A percentile compares a stretch with the other conserved stretches of the same genome.
Conservation (phyloP, 495 filamentous ascomycete species). For the Immersiella caudata region DNA sequence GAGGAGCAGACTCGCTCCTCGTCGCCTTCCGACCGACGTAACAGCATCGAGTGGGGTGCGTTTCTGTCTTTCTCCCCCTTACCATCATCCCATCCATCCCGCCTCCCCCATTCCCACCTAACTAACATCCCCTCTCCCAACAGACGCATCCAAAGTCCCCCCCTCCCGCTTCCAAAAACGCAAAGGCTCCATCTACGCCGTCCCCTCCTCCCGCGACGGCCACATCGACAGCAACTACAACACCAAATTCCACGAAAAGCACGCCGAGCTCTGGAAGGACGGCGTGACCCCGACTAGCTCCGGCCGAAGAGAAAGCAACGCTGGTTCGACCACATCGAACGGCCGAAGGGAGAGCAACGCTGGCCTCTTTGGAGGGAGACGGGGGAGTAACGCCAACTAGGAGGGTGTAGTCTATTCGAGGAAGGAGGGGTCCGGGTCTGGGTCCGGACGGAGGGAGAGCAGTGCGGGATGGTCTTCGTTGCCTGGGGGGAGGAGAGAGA, state of each 20-base stretch:
- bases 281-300: not conserved
- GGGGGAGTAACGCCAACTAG: not conserved
- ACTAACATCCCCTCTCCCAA: slow-evolving; percentile 20
- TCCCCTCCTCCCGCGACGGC: slow-evolving; percentile 58
- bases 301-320: not conserved
- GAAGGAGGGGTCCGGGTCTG: too few species aligned
- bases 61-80: not conserved
- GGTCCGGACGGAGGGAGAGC: too few species aligned
- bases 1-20: slow-evolving; percentile 3
- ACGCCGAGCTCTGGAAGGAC: slow-evolving; percentile 36
- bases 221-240: slow-evolving; percentile 56
- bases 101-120: not conserved
- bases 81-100: not conserved
- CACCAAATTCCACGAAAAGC: slow-evolving; percentile 47
- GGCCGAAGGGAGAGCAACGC: not conserved
- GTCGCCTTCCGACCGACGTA: slow-evolving; percentile 14
- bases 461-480: too few species aligned
- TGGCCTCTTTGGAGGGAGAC: not conserved
- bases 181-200: slow-evolving; percentile 65
- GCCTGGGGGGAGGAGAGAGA: too few species aligned
- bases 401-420: too few species aligned
- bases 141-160: slow-evolving; percentile 63
- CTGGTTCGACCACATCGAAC: not conserved
- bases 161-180: slow-evolving; percentile 65
- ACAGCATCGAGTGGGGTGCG: slow-evolving; percentile 18